A percentile compares a stretch with the other conserved stretches of the same genome.
Evolutionary conservation across 78 protist species (phyloP).

Genomic region (Speleostelium caveatum): DNA sequence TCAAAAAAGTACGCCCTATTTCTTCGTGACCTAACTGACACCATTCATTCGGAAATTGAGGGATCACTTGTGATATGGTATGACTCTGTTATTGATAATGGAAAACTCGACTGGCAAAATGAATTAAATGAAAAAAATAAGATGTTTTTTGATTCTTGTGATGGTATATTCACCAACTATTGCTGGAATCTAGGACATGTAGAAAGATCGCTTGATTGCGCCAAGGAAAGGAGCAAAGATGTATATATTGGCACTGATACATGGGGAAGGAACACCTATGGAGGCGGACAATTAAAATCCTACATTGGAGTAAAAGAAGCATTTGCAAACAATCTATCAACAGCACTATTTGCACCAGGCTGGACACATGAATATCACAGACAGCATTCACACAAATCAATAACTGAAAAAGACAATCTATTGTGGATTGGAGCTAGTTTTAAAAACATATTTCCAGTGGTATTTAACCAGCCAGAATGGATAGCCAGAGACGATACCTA

Average conservation of each 20-base stretch:
- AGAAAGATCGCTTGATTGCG: not conserved
- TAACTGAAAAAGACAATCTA: slow-evolving; percentile 4
- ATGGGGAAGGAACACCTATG: slow-evolving; percentile 83
- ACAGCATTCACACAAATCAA: not conserved
- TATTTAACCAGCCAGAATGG: too few species aligned
- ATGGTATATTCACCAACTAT: slow-evolving; percentile 92
- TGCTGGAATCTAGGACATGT: slow-evolving; percentile 61
- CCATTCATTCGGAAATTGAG: not conserved
- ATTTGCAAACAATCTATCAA: slow-evolving; percentile 5
- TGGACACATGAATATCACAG: slow-evolving; percentile 82
- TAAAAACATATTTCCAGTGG: not conserved
- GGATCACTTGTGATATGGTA: slow-evolving; percentile 80
- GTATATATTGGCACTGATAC: slow-evolving; percentile 89
- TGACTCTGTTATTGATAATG: slow-evolving; percentile 82
- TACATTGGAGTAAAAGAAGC: slow-evolving; percentile 4
- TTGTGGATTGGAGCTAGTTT: slow-evolving; percentile 16
- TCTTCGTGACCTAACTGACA: not conserved
- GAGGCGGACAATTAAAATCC: slow-evolving; percentile 29
- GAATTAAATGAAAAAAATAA: slow-evolving; percentile 76
- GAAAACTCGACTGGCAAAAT: slow-evolving; percentile 90
- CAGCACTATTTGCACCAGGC: slow-evolving; percentile 88
- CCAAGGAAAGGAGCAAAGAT: not conserved
- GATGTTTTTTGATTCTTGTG: slow-evolving; percentile 74
- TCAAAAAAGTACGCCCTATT: not conserved
- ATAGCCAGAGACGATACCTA: slow-evolving; percentile 4